Base-by-base conservation (phyloP, 2,329 filamentous ascomycete genomes). In the Didymella exigua region DNA sequence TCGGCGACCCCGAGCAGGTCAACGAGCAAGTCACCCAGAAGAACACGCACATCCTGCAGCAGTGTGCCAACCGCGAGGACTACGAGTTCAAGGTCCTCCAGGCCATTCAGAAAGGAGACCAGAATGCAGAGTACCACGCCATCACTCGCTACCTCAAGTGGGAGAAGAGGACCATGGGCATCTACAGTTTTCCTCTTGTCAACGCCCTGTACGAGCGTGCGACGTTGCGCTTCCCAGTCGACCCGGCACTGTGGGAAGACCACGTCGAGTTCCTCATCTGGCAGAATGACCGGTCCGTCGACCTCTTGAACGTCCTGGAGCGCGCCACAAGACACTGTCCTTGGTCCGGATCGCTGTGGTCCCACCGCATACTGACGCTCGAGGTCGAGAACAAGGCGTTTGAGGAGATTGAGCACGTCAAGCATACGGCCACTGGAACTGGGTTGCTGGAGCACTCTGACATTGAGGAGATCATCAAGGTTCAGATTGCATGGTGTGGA, bases 401-500 rank as follows among this genome's bases (percentile, higher is more conserved):
- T 66, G 81, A 88, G 21, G 89, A 90, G 44, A 90, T 98, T 47
- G 91, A 96, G 66, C 83, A 87, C 34, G 92, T 97, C 73, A 99
- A 99, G 76, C 91, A 97, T 74, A 87, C 88, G 37, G 95, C 95
- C 6, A 98, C 93, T 0, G 91, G 88, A 68, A 91, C 91, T 45
- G 88, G 91, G 8, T 82, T 96, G 36, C 81, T 98, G 5, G 92
- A 96, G 71, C 87, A 89, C 59, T 87, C 91, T 58, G 93, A 92
- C 21, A 89, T 97, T 82, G 86, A 91, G 44, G 90, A 93, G 62
- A 86, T 97, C 27, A 84, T 98, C 55, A 91, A 96, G 66, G 91
- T 98, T 69, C 92, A 97, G 69, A 87, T 91, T 48, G 89, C 93
- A 0, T 99, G 95, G 95, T 97, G 93, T 70, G 92, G 91, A 44